These are phyloP conservation scores for Suhomyces bokatorum DNA, from an alignment of 1,139 yeast species.

Conservation along the genomic window DNA sequence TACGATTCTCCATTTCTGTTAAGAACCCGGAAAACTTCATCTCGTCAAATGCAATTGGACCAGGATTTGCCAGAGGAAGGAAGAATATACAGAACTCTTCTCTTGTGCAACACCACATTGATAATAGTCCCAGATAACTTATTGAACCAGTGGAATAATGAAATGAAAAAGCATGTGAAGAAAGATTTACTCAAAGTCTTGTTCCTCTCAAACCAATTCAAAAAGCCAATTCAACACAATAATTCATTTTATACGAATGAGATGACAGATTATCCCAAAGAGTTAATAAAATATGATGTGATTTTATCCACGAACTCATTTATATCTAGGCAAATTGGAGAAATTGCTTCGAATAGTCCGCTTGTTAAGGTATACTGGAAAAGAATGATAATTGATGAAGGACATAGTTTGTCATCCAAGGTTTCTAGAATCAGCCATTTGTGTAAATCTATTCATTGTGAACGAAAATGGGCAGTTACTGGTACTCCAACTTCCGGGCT, in stretches of 20 bases:
- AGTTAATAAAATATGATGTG: constrained; percentile 48
- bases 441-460: constrained; percentile 52
- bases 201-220: constrained; percentile 37
- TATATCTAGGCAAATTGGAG: constrained; percentile 41
- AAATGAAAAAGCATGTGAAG: constrained; percentile 55
- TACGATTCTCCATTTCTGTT: constrained; percentile 23
- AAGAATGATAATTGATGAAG: constrained; percentile 71
- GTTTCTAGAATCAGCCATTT: constrained; percentile 50
- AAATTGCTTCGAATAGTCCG: constrained; percentile 27
- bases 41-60: constrained; percentile 15
- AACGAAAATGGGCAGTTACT: constrained; percentile 70
- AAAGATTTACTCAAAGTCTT: constrained; percentile 35
- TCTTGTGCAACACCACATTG: constrained; percentile 54
- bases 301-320: constrained; percentile 52
- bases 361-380: constrained; percentile 60
- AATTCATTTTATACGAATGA: constrained; percentile 21
- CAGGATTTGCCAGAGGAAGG: constrained; percentile 21
- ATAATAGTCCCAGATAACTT: constrained; percentile 67
- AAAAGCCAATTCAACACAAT: constrained; percentile 18
- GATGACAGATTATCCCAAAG: constrained; percentile 30
- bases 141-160: constrained; percentile 64
- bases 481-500: constrained; percentile 77
- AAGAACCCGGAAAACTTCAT: constrained; percentile 19
- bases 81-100: constrained; percentile 26
- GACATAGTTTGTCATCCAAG: constrained; percentile 60